phyloP scores from a whole-genome alignment of 2,329 filamentous ascomycete genomes.

The Nakataea oryzae region DNA sequence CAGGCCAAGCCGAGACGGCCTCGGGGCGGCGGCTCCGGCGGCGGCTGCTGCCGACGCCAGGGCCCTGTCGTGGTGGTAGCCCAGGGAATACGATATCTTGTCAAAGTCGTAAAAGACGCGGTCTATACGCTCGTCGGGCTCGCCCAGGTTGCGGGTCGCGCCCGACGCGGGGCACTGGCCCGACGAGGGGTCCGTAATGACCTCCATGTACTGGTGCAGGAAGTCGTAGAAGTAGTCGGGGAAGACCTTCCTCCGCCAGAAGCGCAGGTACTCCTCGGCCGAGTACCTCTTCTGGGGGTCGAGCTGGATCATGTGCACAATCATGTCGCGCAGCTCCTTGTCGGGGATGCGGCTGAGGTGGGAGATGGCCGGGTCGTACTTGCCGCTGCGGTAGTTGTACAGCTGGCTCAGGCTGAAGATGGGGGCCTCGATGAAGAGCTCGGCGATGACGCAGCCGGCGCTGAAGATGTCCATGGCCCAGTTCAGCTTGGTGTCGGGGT shows the following conservation, averaged over 20 bases:
- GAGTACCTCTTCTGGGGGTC: slow-evolving; percentile 87
- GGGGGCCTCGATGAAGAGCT: slow-evolving; percentile 87
- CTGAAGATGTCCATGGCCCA: slow-evolving; percentile 99
- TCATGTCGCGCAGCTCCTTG: slow-evolving; percentile 74
- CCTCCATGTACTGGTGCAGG: slow-evolving; percentile 92
- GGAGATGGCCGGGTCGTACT: slow-evolving; percentile 78
- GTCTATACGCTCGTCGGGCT: slow-evolving; percentile 90
- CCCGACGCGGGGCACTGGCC: slow-evolving; percentile 64
- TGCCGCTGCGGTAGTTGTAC: slow-evolving; percentile 84
- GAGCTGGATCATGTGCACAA: slow-evolving; percentile 91
- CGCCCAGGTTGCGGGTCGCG: slow-evolving; percentile 61
- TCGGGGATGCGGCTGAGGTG: slow-evolving; percentile 83
- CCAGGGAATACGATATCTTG: slow-evolving; percentile 92
- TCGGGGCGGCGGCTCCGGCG: slow-evolving; percentile 7
- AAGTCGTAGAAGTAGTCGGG: slow-evolving; percentile 97
- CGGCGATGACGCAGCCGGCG: slow-evolving; percentile 90
- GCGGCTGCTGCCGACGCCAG: neutral
- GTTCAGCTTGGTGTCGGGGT: slow-evolving; percentile 47
- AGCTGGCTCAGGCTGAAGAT: slow-evolving; percentile 97
- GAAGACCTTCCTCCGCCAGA: slow-evolving; percentile 87
- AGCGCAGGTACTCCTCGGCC: slow-evolving; percentile 85
- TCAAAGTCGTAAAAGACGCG: slow-evolving; percentile 91
- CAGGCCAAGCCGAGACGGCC: slow-evolving; percentile 38
- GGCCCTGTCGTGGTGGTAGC: slow-evolving; percentile 46
- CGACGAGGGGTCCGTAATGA: slow-evolving; percentile 83